Conservation (phyloP, 768 basidiomycete species). For the Ephemerocybe angulata region DNA sequence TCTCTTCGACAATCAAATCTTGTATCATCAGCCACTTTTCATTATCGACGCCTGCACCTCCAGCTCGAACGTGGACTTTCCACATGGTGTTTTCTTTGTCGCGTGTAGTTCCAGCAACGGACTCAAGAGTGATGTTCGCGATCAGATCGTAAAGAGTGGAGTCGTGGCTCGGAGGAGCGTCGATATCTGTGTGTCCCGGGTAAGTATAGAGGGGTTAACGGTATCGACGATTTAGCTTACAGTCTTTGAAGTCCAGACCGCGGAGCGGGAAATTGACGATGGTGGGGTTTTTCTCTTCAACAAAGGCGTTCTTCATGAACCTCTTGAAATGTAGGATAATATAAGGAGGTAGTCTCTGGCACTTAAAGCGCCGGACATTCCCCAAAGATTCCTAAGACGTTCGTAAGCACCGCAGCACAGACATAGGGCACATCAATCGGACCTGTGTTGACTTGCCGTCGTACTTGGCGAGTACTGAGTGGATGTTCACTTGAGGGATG, state of each 20-base stretch:
- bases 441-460: constrained; percentile 90
- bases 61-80: constrained; percentile 84
- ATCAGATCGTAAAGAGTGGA: constrained; percentile 88
- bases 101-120: constrained; percentile 91
- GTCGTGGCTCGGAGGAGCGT: constrained; percentile 55
- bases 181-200: constrained; percentile 63
- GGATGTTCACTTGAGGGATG: constrained; percentile 93
- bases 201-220: constrained; percentile 18
- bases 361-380: constrained; percentile 84
- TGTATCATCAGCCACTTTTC: constrained; percentile 98
- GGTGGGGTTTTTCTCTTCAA: constrained; percentile 98
- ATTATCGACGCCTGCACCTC: constrained; percentile 69
- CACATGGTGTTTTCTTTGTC: constrained; percentile 90
- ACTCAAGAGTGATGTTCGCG: constrained; percentile 93
- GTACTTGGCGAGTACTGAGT: constrained; percentile 88
- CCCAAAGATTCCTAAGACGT: constrained; percentile 71
- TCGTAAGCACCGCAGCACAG: background rate
- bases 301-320: constrained; percentile 94
- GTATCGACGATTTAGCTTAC: constrained; percentile 48
- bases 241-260: constrained; percentile 89
- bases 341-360: constrained; percentile 84
- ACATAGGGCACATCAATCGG: constrained; percentile 11
- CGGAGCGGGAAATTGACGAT: constrained; percentile 96
- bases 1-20: constrained; percentile 94
- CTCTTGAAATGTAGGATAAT: constrained; percentile 94